Evolutionary conservation across 805 yeast genomes (phyloP).

Genomic region (Metschnikowia koreensis): DNA sequence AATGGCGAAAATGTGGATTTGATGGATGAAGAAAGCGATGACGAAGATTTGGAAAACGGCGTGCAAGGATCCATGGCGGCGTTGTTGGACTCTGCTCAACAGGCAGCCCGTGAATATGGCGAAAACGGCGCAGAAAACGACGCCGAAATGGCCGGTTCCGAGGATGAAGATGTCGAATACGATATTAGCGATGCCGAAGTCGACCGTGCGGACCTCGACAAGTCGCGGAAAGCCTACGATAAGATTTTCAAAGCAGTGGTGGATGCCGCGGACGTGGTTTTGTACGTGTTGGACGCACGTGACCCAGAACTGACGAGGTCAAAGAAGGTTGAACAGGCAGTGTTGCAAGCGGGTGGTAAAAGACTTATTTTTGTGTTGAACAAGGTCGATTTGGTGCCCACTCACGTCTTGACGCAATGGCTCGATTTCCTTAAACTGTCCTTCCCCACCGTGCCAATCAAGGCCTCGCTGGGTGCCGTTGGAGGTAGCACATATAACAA

Average conservation of each 20-base stretch:
- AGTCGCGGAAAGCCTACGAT: conserved; percentile 87
- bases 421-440: conserved; percentile 68
- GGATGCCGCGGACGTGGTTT: conserved; percentile 84
- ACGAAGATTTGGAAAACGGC: conserved; percentile 36
- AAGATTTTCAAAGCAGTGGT: conserved; percentile 91
- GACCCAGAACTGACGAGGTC: conserved; percentile 96
- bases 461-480: conserved; percentile 73
- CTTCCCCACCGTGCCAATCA: conserved; percentile 91
- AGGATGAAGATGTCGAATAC: conserved; percentile 41
- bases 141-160: conserved; percentile 28
- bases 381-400: conserved; percentile 91
- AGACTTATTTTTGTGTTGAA: conserved; percentile 83
- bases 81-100: conserved; percentile 82
- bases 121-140: conserved; percentile 48
- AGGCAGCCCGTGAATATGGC: conserved; percentile 73
- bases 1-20: conserved; percentile 38
- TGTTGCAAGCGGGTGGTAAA: conserved; percentile 74
- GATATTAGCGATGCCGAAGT: conserved; percentile 43
- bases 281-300: conserved; percentile 95
- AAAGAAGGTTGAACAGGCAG: conserved; percentile 85
- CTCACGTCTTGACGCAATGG: conserved; percentile 82
- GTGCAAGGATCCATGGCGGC: conserved; percentile 68
- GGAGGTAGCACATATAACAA: conserved; percentile 69
- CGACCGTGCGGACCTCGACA: conserved; percentile 53
- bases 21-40: conserved; percentile 36